Percentiles rank a stretch among this genome's conserved stretches.
These are phyloP conservation scores for Syzygium jambos DNA, from an alignment of 345 rosid species.

Conservation along the genomic window DNA sequence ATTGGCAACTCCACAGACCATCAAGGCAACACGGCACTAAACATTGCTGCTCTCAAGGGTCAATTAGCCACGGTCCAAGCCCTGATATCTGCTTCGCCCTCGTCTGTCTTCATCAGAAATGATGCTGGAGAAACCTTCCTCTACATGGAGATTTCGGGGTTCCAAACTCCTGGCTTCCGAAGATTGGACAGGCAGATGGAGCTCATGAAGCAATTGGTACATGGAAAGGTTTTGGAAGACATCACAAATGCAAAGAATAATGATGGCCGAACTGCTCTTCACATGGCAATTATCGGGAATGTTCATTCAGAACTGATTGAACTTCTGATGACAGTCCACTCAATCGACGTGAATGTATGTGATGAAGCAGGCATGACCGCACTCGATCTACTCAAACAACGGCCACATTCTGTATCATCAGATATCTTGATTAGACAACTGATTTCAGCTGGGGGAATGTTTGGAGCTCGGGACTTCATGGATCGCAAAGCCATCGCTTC, in stretches of 20 bases:
- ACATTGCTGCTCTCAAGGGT: slow-evolving; percentile 29
- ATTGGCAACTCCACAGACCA: slow-evolving; percentile 39
- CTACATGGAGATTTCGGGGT: slow-evolving; percentile 67
- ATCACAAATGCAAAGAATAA: slow-evolving; percentile 52
- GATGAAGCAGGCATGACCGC: slow-evolving; percentile 78
- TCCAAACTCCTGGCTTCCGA: slow-evolving; percentile 61
- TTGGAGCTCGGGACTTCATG: slow-evolving; percentile 49
- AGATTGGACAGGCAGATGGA: slow-evolving; percentile 75
- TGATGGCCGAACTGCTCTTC: slow-evolving; percentile 80
- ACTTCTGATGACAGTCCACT: slow-evolving; percentile 69
- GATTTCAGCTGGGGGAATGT: slow-evolving; percentile 79
- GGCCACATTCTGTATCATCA: slow-evolving; percentile 27
- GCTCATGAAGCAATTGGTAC: slow-evolving; percentile 60
- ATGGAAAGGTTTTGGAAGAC: slow-evolving; percentile 27
- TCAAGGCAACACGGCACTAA: slow-evolving; percentile 60
- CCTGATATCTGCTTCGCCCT: slow-evolving; percentile 45
- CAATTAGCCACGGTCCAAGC: slow-evolving; percentile 55
- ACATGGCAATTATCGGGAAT: slow-evolving; percentile 69
- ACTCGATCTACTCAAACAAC: slow-evolving; percentile 72
- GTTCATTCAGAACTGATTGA: slow-evolving; percentile 61
- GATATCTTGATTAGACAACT: slow-evolving; percentile 37
- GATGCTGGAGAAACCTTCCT: slow-evolving; percentile 75
- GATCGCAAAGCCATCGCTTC: slow-evolving; percentile 69
- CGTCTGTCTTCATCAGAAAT: slow-evolving; percentile 40
- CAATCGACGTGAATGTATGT: slow-evolving; percentile 52